Conservation (phyloP, 345 rosid genomes). For the Aquilaria sinensis region DNA sequence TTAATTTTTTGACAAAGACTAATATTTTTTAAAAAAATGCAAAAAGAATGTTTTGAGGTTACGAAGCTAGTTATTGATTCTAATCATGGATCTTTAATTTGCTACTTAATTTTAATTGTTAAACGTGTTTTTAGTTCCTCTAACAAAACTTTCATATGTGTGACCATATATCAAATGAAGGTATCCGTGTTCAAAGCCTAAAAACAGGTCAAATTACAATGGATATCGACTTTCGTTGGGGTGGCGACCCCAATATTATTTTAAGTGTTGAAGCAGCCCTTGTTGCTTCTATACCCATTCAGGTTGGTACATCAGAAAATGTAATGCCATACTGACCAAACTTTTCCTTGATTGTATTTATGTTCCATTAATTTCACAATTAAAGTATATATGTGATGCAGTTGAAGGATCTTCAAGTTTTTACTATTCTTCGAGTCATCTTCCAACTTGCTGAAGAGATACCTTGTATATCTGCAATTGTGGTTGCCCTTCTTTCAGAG, state of each 20-base stretch:
- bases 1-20: too few relatives aligned
- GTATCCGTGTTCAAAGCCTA: constrained; percentile 96
- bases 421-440: constrained; percentile 86
- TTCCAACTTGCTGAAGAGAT: constrained; percentile 98
- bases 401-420: constrained; percentile 98
- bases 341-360: not conserved
- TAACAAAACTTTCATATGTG: constrained; percentile 2
- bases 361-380: constrained; percentile 2
- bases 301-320: constrained; percentile 42
- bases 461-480: constrained; percentile 97
- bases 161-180: constrained; percentile 38
- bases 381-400: constrained; percentile 31
- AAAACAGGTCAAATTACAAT: constrained; percentile 92
- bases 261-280: constrained; percentile 89
- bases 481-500: constrained; percentile 94
- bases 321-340: not conserved
- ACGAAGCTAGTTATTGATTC: not conserved
- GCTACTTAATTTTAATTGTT: not conserved
- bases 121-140: not conserved
- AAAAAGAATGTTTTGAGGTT: too few relatives aligned
- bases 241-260: constrained; percentile 97
- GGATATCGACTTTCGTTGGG: constrained; percentile 98
- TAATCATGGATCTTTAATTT: not conserved
- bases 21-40: too few relatives aligned
- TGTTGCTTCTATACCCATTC: constrained; percentile 98